Evolutionary conservation across 2,329 filamentous ascomycete genomes (phyloP).

Genomic region (Corniculantispora saksenae): DNA sequence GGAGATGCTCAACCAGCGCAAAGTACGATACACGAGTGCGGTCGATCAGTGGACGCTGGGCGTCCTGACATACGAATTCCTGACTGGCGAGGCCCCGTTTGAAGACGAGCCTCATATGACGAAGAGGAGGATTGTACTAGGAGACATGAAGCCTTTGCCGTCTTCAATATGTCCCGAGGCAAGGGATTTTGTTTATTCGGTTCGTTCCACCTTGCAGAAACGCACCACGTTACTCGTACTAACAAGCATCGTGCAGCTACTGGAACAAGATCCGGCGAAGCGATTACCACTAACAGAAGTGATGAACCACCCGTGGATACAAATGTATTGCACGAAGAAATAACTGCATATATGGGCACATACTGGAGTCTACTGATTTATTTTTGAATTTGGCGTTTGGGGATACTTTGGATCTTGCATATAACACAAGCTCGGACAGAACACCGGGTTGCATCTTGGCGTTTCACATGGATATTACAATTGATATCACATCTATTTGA

Average conservation of each 20-base stretch:
- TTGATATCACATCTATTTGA: not conserved
- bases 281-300: conserved; percentile 24
- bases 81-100: conserved; percentile 28
- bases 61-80: conserved; percentile 30
- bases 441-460: not conserved
- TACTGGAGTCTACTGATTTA: not conserved
- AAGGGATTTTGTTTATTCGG: conserved; percentile 23
- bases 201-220: conserved; percentile 6
- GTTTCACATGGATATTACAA: not conserved
- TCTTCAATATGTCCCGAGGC: conserved; percentile 24
- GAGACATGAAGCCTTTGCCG: conserved; percentile 26
- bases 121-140: conserved; percentile 23
- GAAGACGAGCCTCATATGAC: conserved; percentile 27
- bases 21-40: conserved; percentile 20
- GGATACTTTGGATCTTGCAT: not conserved
- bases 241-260: conserved; percentile 18
- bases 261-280: conserved; percentile 25
- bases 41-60: conserved; percentile 29
- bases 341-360: not conserved
- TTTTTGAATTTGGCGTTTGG: not conserved
- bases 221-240: not conserved
- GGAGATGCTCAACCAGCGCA: conserved; percentile 26
- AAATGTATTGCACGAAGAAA: conserved; percentile 22
- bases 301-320: conserved; percentile 27
- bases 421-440: not conserved